These are phyloP conservation scores for Dalechampia spathulata DNA, from an alignment of 441 rosid genomes.

Conservation along the genomic window DNA sequence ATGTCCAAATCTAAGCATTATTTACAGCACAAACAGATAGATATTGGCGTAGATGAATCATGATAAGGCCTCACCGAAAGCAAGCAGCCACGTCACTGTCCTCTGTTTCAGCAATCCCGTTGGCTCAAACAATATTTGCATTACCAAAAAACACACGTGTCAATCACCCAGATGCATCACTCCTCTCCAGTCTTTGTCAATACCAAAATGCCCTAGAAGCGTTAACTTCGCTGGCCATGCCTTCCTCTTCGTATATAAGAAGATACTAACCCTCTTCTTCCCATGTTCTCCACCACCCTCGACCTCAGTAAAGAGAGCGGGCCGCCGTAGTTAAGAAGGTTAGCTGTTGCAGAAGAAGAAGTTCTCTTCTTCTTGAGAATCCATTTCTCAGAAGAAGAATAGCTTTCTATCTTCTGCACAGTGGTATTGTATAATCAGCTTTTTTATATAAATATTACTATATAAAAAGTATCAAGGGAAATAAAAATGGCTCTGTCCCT, in stretches of 20 bases:
- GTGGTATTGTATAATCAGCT: background rate
- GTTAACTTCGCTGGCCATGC: background rate
- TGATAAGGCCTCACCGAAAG: background rate
- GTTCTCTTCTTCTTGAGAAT: background rate
- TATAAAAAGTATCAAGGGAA: background rate
- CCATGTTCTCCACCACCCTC: background rate
- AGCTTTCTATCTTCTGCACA: background rate
- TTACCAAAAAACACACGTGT: too few relatives aligned
- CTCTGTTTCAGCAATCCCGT: too few relatives aligned
- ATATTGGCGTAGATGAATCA: background rate
- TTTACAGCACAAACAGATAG: background rate
- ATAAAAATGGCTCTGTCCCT: slow-evolving; percentile 28
- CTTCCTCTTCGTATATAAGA: background rate
- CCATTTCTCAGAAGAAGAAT: background rate
- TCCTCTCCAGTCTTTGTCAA: too few relatives aligned
- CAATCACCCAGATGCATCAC: too few relatives aligned
- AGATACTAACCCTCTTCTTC: background rate
- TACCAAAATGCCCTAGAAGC: too few relatives aligned
- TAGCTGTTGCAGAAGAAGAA: slow-evolving; percentile 15
- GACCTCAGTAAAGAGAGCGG: background rate
- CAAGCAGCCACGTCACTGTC: too few relatives aligned
- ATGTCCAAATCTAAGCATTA: background rate
- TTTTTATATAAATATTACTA: background rate
- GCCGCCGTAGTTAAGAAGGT: slow-evolving; percentile 1
- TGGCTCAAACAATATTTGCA: too few relatives aligned